These are phyloP conservation scores for Colletotrichum caudatum DNA, from an alignment of 2,329 filamentous ascomycete genomes.

Conservation along the genomic window DNA sequence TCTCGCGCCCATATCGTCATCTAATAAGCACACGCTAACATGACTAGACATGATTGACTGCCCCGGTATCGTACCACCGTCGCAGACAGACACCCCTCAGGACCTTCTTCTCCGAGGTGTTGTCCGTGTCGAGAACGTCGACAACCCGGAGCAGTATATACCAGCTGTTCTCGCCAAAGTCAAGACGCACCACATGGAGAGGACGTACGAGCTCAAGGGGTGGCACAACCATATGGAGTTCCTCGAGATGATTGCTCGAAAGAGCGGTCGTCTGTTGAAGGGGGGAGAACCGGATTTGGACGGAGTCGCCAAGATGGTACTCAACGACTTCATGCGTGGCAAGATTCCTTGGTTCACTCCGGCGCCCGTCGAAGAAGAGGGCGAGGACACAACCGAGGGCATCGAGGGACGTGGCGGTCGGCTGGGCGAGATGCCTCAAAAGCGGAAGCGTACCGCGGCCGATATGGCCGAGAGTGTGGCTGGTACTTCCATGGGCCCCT, in stretches of 20 bases:
- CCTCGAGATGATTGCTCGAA: conserved; percentile 86
- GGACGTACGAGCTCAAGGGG: conserved; percentile 89
- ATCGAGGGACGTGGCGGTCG: conserved; percentile 81
- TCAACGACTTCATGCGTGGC: conserved; percentile 95
- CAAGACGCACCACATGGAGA: conserved; percentile 88
- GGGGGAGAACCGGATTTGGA: conserved; percentile 96
- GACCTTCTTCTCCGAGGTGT: conserved; percentile 92
- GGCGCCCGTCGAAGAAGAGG: conserved; percentile 71
- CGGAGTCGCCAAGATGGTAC: conserved; percentile 94
- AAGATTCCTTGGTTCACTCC: conserved; percentile 97
- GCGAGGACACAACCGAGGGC: conserved; percentile 61
- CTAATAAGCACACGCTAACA: not conserved
- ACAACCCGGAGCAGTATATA: conserved; percentile 94
- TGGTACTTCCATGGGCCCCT: conserved; percentile 50
- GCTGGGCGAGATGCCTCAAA: conserved; percentile 87
- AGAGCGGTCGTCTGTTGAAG: conserved; percentile 86
- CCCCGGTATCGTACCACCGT: conserved; percentile 94
- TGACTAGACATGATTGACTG: conserved; percentile 84
- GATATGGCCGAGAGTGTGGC: conserved; percentile 60
- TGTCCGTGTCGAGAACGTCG: conserved; percentile 94
- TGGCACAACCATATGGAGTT: conserved; percentile 85
- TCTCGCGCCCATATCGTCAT: not conserved
- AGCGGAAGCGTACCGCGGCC: conserved; percentile 74
- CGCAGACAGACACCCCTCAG: conserved; percentile 82
- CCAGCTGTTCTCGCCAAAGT: conserved; percentile 81